Base-by-base conservation (phyloP, 1,284 basidiomycete genomes). In the Microbotryum lychnidis-dioicae region DNA sequence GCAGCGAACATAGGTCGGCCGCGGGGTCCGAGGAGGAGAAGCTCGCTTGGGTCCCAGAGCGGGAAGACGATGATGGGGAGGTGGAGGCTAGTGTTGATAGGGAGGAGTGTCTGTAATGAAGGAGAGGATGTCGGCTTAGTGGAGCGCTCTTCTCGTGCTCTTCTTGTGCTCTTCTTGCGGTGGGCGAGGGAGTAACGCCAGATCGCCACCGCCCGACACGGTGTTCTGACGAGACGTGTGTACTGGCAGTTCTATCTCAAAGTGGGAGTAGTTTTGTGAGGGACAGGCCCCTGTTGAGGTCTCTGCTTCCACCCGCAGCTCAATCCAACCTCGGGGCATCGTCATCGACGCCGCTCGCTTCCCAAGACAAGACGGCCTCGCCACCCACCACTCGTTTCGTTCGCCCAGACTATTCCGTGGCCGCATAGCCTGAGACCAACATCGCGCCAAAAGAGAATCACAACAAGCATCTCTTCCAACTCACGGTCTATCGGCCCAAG, bases 1-100 rank as follows among this genome's bases (percentile, higher is more conserved):
- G 25, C n/a, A 68, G 57, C 16, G 52, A 16, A 50, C 66, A 68
- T 12, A 66, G 58, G 21, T 65, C 64, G 16, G 45, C 33, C 6
- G 12, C 5, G 7, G 29, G 12, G 37, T 42, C 37, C 37, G 37
- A 14, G 16, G 33, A 25, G 20, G 50, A 7, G 33, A 58, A 60
- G 47, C 62, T 42, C 8, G 59, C 44, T 49, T 67, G 57, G 29
- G 42, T 7, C 6, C 44, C 6, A 4, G 53, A 25, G 14, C 29
- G 33, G 6, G 20, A n/a, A 12, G 37, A 14, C 8, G 45, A 10
- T 10, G 60, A 25, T 20, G 25, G 16, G 16, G 37, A 31, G 1
- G 58, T 16, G 1, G 57, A 18, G 14, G 21, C 51, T 29, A 31
- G n/a, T 53, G 51, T n/a, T 29, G 31, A 29, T 9, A 25, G 50